A percentile compares a stretch with the other conserved stretches of the same genome.
phyloP scores from a whole-genome alignment of 23 red algal genomes.

The Cyanidium caldarium region DNA sequence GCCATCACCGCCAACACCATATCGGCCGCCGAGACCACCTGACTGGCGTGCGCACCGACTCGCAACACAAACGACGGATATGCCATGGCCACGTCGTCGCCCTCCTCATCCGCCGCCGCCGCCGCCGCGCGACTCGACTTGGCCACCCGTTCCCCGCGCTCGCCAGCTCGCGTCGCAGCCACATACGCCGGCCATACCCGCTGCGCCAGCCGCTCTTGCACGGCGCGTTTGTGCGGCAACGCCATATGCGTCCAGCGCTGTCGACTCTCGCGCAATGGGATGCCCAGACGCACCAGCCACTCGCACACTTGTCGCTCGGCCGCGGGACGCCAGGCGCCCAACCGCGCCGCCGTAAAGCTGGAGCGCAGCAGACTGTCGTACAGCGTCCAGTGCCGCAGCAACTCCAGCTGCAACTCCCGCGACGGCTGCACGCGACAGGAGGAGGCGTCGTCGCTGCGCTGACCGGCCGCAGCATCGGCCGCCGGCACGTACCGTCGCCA shows the following conservation, averaged over 20 bases:
- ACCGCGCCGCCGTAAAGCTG: slow-evolving; percentile 23
- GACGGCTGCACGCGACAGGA: neutral
- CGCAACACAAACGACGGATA: neutral
- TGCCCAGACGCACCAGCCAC: slow-evolving; percentile 72
- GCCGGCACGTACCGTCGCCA: neutral
- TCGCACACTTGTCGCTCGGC: slow-evolving; percentile 56
- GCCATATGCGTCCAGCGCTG: slow-evolving; percentile 84
- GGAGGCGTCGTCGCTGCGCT: neutral
- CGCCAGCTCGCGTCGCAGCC: too few relatives aligned
- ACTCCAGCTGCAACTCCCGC: slow-evolving; percentile 59
- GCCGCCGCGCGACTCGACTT: too few relatives aligned
- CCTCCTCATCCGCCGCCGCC: too few relatives aligned
- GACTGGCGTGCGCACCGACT: neutral
- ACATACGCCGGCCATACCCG: neutral
- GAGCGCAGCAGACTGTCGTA: slow-evolving; percentile 48
- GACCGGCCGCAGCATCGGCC: neutral
- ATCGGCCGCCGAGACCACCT: neutral
- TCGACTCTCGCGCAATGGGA: slow-evolving; percentile 41
- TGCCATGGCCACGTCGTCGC: too few relatives aligned
- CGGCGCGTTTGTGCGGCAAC: slow-evolving; percentile 24
- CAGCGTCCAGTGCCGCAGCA: slow-evolving; percentile 84
- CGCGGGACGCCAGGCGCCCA: slow-evolving; percentile 55
- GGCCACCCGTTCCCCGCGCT: too few relatives aligned
- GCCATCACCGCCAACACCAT: neutral
- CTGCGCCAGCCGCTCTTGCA: slow-evolving; percentile 9